Evolutionary conservation across 2,329 filamentous ascomycete species (phyloP).

Genomic region (Dryadomyces quercus-mongolicae): DNA sequence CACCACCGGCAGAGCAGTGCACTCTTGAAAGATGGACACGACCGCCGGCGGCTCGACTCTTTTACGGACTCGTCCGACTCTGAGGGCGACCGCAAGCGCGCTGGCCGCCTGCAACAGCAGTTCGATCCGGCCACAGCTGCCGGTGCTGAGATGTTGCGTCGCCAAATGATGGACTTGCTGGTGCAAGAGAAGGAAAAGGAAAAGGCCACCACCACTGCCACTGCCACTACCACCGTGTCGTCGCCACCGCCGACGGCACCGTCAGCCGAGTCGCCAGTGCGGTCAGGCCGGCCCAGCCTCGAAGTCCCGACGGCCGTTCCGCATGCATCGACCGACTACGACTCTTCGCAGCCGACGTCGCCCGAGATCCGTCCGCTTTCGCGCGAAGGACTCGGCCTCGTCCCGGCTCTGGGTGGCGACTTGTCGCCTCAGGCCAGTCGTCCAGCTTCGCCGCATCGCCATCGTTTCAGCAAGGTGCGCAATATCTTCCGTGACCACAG

Average conservation of each 20-base stretch:
- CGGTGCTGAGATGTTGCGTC: conserved; percentile 42
- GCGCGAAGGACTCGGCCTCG: conserved; percentile 31
- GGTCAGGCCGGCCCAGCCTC: conserved; percentile 29
- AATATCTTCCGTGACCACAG: conserved; percentile 43
- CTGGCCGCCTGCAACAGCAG: conserved; percentile 14
- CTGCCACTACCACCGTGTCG: background rate
- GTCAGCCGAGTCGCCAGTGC: conserved; percentile 3
- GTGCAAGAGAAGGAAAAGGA: conserved; percentile 37
- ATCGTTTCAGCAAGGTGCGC: conserved; percentile 43
- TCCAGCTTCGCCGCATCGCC: conserved; percentile 49
- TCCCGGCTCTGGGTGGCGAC: conserved; percentile 49
- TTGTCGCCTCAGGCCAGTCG: conserved; percentile 52
- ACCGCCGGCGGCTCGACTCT: conserved; percentile 34
- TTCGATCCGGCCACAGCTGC: conserved; percentile 34
- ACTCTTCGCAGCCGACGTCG: conserved; percentile 35
- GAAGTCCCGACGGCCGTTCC: conserved; percentile 30
- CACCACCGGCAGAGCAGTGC: conserved; percentile 34
- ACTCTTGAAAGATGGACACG: conserved; percentile 25
- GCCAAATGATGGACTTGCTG: conserved; percentile 50
- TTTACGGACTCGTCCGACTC: conserved; percentile 52
- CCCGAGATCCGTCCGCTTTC: conserved; percentile 34
- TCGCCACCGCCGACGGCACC: background rate
- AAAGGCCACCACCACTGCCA: no score
- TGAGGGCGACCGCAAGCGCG: conserved; percentile 31
- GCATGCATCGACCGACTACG: conserved; percentile 30